Percentiles rank a stretch among this genome's conserved stretches.
These are phyloP conservation scores for Ceratocystis papillata DNA, from an alignment of 2,329 filamentous ascomycete genomes.

Conservation along the genomic window DNA sequence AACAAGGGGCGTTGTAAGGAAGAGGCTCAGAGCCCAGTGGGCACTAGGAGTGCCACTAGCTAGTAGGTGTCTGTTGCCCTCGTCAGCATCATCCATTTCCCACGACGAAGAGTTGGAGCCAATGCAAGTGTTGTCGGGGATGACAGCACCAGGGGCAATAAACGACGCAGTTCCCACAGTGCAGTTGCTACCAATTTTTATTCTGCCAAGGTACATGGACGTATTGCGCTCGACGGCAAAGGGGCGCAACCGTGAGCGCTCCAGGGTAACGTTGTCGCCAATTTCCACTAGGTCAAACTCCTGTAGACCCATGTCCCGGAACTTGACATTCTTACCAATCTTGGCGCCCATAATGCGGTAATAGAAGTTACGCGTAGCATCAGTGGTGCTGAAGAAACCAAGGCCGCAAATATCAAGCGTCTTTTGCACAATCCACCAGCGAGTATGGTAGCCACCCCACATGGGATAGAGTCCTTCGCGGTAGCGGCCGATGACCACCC, in stretches of 20 bases:
- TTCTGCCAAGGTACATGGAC: constrained; percentile 45
- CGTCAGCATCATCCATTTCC: constrained; percentile 40
- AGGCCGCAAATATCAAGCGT: constrained; percentile 39
- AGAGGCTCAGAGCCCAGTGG: constrained; percentile 37
- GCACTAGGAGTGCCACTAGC: constrained; percentile 33
- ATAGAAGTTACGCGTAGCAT: constrained; percentile 37
- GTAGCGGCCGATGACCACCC: constrained; percentile 45
- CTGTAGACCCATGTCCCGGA: constrained; percentile 38
- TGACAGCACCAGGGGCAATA: constrained; percentile 39
- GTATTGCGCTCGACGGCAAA: constrained; percentile 48
- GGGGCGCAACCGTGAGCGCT: constrained; percentile 40
- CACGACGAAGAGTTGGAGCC: constrained; percentile 48
- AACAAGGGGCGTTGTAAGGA: constrained; percentile 37
- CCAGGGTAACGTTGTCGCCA: constrained; percentile 39
- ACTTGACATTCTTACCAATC: constrained; percentile 42
- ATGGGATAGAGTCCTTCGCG: constrained; percentile 46
- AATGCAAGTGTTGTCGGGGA: constrained; percentile 42
- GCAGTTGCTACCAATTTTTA: constrained; percentile 39
- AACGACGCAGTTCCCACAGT: constrained; percentile 41
- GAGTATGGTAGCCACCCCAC: constrained; percentile 48
- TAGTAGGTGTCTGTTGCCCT: constrained; percentile 39
- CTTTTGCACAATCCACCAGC: constrained; percentile 50
- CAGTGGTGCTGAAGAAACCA: constrained; percentile 37
- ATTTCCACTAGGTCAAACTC: constrained; percentile 49
- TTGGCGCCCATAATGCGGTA: constrained; percentile 43